Base-by-base conservation (phyloP, 768 basidiomycete species). In the Fomitopsis pulvina region DNA sequence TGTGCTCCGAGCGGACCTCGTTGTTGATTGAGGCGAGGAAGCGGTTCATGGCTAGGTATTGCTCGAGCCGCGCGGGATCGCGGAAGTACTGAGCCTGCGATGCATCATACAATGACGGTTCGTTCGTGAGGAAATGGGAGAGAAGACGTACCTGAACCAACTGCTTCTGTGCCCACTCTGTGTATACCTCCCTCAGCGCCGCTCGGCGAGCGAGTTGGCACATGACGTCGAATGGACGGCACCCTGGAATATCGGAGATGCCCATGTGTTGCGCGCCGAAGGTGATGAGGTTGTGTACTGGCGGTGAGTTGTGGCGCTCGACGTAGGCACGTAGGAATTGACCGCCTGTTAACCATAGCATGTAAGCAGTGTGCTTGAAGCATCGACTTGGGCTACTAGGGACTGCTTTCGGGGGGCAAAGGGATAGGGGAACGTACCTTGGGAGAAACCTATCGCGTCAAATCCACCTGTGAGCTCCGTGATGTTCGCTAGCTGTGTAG, bases 211-310 rank as follows among this genome's bases (percentile, higher is more conserved):
- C 85, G 28, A 82, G 57, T 54, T 81, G 77, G 64, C 90, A 92
- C 22, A 87, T 51, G 9, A 90, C 57, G 60, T 92, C 90, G 59
- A 70, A 77, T 2, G 79, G 66, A 25, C 69, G 63, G 60, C 91
- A 93, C 1, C 58, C 27, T 0, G 89, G 85, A 16, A 92, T 69
- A 60, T 90, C 87, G 5, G 86, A 81, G 32, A 92, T 72, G 24
- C 90, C 90, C 83, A 90, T 88, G 60, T 92, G 89, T 52, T 89
- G 89, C 18, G 87, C 82, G 40, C 90, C 91, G 61, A 93, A 92
- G 0, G 89, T 91, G 41, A 93, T 79, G 54, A 93, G 77, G 63
- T 92, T 93, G 63, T 83, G 71, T 3, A 92, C 70, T 0, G 82
- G 82, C 0, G 88, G 91, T 2, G 65, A 60, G 61, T 91, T 91